Base-by-base conservation (phyloP, 305 asterid genomes). In the Fraxinus baroniana region DNA sequence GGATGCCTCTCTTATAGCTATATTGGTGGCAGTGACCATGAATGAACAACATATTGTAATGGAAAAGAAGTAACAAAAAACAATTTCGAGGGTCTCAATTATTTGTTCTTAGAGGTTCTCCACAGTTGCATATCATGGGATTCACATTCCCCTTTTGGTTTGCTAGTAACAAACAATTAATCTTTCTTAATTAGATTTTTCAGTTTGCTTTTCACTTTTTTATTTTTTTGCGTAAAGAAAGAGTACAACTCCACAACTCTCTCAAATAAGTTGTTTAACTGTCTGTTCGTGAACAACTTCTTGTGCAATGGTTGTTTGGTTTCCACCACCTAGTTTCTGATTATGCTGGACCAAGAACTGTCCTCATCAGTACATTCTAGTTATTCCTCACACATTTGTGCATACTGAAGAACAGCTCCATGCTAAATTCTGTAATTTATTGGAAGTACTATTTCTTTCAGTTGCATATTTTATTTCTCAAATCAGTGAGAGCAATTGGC, bases 341-440 rank as follows among this genome's bases (percentile, higher is more conserved):
- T 33, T 68, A 28, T 28, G 35, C 37, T 28, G 39, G 18, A 68
- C 22, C 39, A 10, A 68, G 37, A 68, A 8, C 20, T 26, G 20
- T 68, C 74, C 74, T 26, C 37, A 68, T 68, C 9, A 68, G 74
- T 70, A 28, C 20, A 70, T 70, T 70, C 74, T 30, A 70, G 75
- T 70, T 70, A 17, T 30, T 70, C 18, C 3, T 70, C 75, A 12
- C 4, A 70, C 37, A 30, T 70, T 66, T 70, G 39, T 30, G 76
- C 76, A 30, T 26, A 13, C 39, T 3, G 5, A 55, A 55, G 36
- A 36, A 71, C 79, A 76, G 68, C 17, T 73, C 41, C 2, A n/a
- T 3, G 60, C 82, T 84, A 70, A 28, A 80, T 18, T 80, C 84
- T 17, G 46, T 72, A 64, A 70, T 78, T 71, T 44, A 77, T 15